phyloP scores from a whole-genome alignment of 306 rosid genomes.

The Canavalia gladiata region DNA sequence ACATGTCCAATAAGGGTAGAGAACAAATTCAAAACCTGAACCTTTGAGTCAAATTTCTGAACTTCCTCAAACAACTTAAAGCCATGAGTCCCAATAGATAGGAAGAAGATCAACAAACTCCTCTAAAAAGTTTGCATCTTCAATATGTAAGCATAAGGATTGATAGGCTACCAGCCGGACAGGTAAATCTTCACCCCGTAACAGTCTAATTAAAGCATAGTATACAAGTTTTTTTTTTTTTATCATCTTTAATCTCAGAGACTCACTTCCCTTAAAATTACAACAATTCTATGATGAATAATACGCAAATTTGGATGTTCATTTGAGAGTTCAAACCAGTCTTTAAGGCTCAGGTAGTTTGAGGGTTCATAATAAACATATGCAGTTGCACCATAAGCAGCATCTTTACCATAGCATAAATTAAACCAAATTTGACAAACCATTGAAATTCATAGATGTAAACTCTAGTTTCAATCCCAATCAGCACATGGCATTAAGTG shows the following conservation, averaged over 20 bases:
- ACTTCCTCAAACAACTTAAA: conserved; percentile 87
- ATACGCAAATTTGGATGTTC: conserved; percentile 62
- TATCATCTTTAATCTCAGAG: conserved; percentile 96
- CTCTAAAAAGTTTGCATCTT: conserved; percentile 93
- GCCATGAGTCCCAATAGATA: conserved; percentile 91
- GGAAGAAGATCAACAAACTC: conserved; percentile 93
- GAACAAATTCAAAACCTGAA: conserved; percentile 89
- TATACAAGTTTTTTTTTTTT: conserved; percentile 81
- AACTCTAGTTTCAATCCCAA: conserved; percentile 75
- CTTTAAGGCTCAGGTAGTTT: conserved; percentile 89
- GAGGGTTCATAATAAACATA: conserved; percentile 98
- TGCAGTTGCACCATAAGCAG: conserved; percentile 97
- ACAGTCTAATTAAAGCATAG: conserved; percentile 84
- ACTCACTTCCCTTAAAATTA: conserved; percentile 96
- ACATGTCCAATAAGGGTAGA: conserved; percentile 83
- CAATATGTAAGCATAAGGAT: conserved; percentile 83
- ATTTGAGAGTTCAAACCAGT: conserved; percentile 63
- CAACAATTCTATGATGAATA: conserved; percentile 90
- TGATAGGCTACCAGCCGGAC: conserved; percentile 98
- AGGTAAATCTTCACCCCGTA: conserved; percentile 84
- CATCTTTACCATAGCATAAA: conserved; percentile 85
- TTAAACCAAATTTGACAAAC: conserved; percentile 83
- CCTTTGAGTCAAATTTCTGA: conserved; percentile 98
- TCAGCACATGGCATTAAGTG: conserved; percentile 84
- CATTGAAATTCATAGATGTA: conserved; percentile 84